phyloP scores from a whole-genome alignment of 805 yeast genomes.

The Crinitomyces ghanaensis region DNA sequence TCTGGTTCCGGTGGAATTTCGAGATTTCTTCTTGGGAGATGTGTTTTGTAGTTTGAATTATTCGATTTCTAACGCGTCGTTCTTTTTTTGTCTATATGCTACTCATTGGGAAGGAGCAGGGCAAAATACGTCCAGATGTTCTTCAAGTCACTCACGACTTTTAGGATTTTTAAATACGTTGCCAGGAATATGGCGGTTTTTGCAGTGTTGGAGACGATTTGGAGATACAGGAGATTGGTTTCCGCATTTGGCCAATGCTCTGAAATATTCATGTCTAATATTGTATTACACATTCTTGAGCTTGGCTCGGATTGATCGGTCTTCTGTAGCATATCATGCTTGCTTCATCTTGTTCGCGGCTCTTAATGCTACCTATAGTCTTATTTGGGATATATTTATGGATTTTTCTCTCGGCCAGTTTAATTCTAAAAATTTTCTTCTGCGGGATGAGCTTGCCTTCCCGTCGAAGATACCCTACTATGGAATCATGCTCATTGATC shows the following conservation, averaged over 20 bases:
- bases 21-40: conserved; percentile 91
- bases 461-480: conserved; percentile 54
- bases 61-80: conserved; percentile 71
- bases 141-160: conserved; percentile 49
- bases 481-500: conserved; percentile 59
- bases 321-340: conserved; percentile 32
- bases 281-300: conserved; percentile 63
- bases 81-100: conserved; percentile 75
- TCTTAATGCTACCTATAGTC: conserved; percentile 56
- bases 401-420: conserved; percentile 87
- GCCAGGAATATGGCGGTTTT: conserved; percentile 82
- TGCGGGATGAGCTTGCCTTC: conserved; percentile 65
- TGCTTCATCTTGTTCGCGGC: conserved; percentile 64
- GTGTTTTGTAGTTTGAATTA: conserved; percentile 81
- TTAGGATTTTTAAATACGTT: conserved; percentile 79
- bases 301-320: conserved; percentile 57
- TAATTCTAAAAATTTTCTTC: conserved; percentile 40
- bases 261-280: conserved; percentile 59
- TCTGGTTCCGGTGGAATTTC: conserved; percentile 85
- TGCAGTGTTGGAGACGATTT: conserved; percentile 87
- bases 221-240: conserved; percentile 92
- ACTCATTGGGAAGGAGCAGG: conserved; percentile 48
- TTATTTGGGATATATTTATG: conserved; percentile 87
- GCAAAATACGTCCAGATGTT: conserved; percentile 51
- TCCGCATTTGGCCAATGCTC: conserved; percentile 86